These are phyloP conservation scores for Saccharomyces pastorianus DNA, from an alignment of 1,139 yeast species.

Conservation along the genomic window DNA sequence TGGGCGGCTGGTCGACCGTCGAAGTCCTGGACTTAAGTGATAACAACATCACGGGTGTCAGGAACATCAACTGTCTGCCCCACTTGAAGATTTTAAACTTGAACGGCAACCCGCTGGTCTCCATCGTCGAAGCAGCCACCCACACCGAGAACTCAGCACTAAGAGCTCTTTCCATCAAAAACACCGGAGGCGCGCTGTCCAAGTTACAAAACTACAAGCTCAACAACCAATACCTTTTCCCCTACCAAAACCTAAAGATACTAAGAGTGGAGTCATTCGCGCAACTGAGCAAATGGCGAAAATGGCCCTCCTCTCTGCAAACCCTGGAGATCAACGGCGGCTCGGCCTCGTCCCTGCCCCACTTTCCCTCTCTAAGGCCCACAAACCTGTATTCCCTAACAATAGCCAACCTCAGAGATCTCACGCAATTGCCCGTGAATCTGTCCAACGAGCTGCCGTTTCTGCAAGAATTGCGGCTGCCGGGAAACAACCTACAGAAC, in stretches of 20 bases:
- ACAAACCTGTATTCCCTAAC: not conserved
- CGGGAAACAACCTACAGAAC: constrained; percentile 1
- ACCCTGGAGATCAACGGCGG: constrained; percentile 2
- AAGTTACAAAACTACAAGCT: not conserved
- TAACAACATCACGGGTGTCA: constrained; percentile 18
- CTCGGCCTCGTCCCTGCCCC: constrained; percentile 1
- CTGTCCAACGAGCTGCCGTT: constrained; percentile 2
- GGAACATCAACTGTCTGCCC: constrained; percentile 14
- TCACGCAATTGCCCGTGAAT: not conserved
- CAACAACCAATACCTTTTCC: not conserved
- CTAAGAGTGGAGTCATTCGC: constrained; percentile 5
- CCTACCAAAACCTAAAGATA: constrained; percentile 2
- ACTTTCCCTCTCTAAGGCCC: not conserved
- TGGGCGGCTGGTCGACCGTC: constrained; percentile 19
- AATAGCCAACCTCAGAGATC: not conserved
- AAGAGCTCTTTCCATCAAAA: not conserved
- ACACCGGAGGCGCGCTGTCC: not conserved
- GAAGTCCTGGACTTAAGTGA: constrained; percentile 20
- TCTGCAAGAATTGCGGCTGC: constrained; percentile 3
- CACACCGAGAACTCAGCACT: not conserved
- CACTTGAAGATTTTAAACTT: constrained; percentile 16
- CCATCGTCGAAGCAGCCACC: not conserved
- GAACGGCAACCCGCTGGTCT: constrained; percentile 22
- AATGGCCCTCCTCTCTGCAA: constrained; percentile 2
- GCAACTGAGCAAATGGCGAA: not conserved